These are phyloP conservation scores for Apophysomyces trapeziformis DNA, from an alignment of 371 early-diverging fungal genomes.

Conservation along the genomic window DNA sequence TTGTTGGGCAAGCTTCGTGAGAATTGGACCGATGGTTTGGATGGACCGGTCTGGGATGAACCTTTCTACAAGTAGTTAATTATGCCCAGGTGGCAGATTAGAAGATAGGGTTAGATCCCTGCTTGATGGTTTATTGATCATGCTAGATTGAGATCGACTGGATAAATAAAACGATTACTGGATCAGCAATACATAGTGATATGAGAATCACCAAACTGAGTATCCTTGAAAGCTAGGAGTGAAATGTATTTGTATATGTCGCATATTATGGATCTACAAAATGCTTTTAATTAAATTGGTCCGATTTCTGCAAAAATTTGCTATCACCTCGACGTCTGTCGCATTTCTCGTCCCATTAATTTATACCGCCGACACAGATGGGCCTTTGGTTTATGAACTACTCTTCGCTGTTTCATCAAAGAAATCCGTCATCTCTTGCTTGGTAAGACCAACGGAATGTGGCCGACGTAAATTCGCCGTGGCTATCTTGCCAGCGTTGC, in stretches of 20 bases:
- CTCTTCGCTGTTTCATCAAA: conserved; percentile 87
- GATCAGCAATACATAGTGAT: too few species aligned
- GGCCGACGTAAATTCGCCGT: conserved; percentile 90
- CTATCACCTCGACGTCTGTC: conserved; percentile 87
- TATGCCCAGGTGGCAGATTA: neutral
- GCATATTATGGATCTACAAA: neutral
- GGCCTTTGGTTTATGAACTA: conserved; percentile 60
- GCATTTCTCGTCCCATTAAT: conserved; percentile 93
- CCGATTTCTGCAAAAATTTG: neutral
- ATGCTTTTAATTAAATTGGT: neutral
- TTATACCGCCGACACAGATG: conserved; percentile 79
- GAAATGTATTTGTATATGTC: too few species aligned
- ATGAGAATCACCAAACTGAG: too few species aligned
- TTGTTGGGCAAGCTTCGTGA: conserved; percentile 56
- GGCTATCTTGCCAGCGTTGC: conserved; percentile 65
- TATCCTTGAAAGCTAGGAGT: too few species aligned
- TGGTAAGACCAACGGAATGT: conserved; percentile 86
- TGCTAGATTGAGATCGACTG: too few species aligned
- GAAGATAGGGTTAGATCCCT: too few species aligned
- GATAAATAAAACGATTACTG: too few species aligned
- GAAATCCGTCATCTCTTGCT: conserved; percentile 80
- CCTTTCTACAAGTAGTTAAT: conserved; percentile 18
- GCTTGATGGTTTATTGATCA: too few species aligned
- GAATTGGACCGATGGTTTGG: conserved; percentile 56
- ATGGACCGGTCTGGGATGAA: conserved; percentile 49